A percentile compares a stretch with the other conserved stretches of the same genome.
Evolutionary conservation across 2,329 filamentous ascomycete genomes (phyloP).

Genomic region (Conoideocrella luteorostrata): DNA sequence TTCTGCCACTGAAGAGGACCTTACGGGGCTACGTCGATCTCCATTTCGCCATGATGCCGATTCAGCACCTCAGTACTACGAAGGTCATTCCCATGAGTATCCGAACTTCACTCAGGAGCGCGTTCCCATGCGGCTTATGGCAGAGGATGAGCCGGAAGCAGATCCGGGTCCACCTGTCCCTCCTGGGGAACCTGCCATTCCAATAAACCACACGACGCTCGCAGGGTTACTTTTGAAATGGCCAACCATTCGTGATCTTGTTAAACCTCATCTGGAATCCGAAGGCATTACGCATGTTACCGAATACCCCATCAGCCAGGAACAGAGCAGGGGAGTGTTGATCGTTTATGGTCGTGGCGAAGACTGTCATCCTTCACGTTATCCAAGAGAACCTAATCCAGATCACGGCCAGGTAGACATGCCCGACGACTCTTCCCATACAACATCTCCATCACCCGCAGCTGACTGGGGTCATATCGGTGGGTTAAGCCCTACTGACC

Average conservation of each 20-base stretch:
- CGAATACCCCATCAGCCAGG: constrained; percentile 70
- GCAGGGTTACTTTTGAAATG: constrained; percentile 74
- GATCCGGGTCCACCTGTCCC: constrained; percentile 46
- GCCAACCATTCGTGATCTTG: constrained; percentile 60
- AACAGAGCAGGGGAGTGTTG: constrained; percentile 67
- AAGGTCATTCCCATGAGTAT: constrained; percentile 20
- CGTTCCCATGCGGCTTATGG: constrained; percentile 22
- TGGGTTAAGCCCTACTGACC: constrained; percentile 37
- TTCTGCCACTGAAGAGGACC: constrained; percentile 23
- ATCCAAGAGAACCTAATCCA: constrained; percentile 30
- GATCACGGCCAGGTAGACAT: constrained; percentile 35
- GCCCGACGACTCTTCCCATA: constrained; percentile 44
- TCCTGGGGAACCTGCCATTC: constrained; percentile 63
- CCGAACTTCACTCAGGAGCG: constrained; percentile 17
- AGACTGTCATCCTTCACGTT: constrained; percentile 54
- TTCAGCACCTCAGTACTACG: constrained; percentile 13
- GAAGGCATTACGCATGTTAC: constrained; percentile 51
- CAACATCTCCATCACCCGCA: constrained; percentile 46
- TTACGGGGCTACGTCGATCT: constrained; percentile 17
- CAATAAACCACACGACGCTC: constrained; percentile 83
- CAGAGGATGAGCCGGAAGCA: constrained; percentile 43
- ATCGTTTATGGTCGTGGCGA: constrained; percentile 75
- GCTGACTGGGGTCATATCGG: constrained; percentile 56
- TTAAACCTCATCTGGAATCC: constrained; percentile 41
- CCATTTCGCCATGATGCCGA: constrained; percentile 13